Evolutionary conservation across 2,329 filamentous ascomycete species (phyloP).

Genomic region (Pseudogymnoascus sp.): DNA sequence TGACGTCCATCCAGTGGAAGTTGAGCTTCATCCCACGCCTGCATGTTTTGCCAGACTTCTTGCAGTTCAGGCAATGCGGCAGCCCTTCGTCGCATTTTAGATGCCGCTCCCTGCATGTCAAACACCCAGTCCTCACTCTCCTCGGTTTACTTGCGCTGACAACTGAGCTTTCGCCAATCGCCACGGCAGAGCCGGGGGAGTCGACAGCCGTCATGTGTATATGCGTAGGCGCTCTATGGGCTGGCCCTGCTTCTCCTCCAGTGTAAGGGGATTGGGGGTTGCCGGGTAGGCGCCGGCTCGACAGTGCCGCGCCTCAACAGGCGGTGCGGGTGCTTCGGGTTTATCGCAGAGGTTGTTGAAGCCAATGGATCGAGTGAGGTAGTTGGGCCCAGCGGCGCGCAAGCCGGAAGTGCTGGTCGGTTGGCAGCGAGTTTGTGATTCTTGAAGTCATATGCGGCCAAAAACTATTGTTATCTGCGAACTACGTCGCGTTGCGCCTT

Average conservation of each 20-base stretch:
- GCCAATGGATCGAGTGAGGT: not conserved
- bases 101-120: conserved; percentile 84
- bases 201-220: conserved; percentile 24
- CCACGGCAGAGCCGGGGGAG: conserved; percentile 9
- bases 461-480: conserved; percentile 3
- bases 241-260: not conserved
- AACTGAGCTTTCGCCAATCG: conserved; percentile 16
- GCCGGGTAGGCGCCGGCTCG: not conserved
- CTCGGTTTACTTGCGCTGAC: conserved; percentile 54
- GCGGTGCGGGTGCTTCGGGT: not conserved
- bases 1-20: conserved; percentile 78
- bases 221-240: not conserved
- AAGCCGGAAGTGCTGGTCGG: not conserved
- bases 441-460: not conserved
- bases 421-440: conserved; percentile 4
- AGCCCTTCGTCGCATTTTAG: conserved; percentile 78
- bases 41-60: conserved; percentile 78
- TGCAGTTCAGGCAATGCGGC: conserved; percentile 66
- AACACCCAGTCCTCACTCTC: conserved; percentile 79
- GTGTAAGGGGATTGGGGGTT: not conserved
- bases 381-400: not conserved
- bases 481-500: conserved; percentile 7
- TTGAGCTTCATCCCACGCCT: conserved; percentile 82
- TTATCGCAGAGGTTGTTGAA: not conserved
- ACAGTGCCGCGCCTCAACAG: not conserved